Percentiles rank a stretch among this genome's conserved stretches.
Conservation (phyloP, 176 grass and related monocot species). For the Musa troglodytarum region DNA sequence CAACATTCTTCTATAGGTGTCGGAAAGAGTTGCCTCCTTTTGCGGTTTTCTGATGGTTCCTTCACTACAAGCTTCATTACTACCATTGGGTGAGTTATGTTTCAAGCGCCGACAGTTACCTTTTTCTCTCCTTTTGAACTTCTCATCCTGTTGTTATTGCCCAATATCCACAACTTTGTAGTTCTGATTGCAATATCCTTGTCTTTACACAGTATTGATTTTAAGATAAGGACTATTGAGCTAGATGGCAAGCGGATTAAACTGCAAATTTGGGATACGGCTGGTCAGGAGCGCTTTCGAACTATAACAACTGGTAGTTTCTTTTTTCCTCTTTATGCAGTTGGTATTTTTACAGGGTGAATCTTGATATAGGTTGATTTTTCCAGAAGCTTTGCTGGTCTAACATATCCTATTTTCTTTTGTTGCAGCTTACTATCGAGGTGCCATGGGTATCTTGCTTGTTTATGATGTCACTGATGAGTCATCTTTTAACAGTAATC, state of each 20-base stretch:
- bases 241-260: slow-evolving; percentile 20
- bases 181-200: not conserved
- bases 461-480: slow-evolving; percentile 21
- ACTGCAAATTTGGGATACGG: slow-evolving; percentile 24
- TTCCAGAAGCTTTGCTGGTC: not conserved
- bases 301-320: slow-evolving; percentile 20
- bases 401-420: not conserved
- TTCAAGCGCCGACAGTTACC: not conserved
- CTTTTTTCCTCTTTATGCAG: not conserved
- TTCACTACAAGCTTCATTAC: slow-evolving; percentile 27
- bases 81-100: slow-evolving; percentile 14
- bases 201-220: slow-evolving; percentile 5
- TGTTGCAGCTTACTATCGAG: slow-evolving; percentile 14
- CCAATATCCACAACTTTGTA: not conserved
- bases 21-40: slow-evolving; percentile 20
- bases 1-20: slow-evolving; percentile 9
- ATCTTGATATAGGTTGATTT: not conserved
- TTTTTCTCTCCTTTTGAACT: not conserved
- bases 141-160: not conserved
- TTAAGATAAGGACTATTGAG: slow-evolving; percentile 25
- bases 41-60: slow-evolving; percentile 19
- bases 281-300: slow-evolving; percentile 21
- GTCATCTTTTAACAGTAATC: slow-evolving; percentile 22
- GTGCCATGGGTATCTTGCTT: slow-evolving; percentile 24
- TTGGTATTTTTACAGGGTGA: not conserved